Evolutionary conservation across 768 basidiomycete species (phyloP).

Genomic region (Russula olivacea): DNA sequence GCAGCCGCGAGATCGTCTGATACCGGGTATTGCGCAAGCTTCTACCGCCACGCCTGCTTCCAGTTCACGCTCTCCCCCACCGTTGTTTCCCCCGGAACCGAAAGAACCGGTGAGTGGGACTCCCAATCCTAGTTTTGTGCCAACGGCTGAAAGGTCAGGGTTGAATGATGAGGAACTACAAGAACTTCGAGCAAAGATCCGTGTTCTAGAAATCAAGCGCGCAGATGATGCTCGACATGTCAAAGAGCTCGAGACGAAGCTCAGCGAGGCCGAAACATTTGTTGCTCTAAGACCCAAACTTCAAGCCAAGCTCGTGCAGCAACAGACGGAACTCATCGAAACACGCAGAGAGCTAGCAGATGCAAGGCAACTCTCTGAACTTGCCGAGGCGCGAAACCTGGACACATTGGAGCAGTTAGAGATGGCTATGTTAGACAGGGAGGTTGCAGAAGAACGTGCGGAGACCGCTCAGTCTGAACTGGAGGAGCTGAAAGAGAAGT

Average conservation of each 20-base stretch:
- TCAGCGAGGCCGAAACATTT: constrained; percentile 78
- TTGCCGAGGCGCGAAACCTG: constrained; percentile 61
- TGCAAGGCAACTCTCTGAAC: constrained; percentile 61
- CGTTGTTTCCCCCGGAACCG: constrained; percentile 8
- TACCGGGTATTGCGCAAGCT: constrained; percentile 13
- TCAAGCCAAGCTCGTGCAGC: constrained; percentile 76
- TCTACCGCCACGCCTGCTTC: constrained; percentile 13
- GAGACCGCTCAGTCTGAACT: constrained; percentile 75
- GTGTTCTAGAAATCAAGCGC: constrained; percentile 81
- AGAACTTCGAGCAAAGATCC: constrained; percentile 76
- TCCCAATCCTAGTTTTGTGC: background rate
- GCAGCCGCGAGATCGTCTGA: constrained; percentile 13
- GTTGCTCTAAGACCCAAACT: constrained; percentile 83
- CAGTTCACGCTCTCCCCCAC: constrained; percentile 3
- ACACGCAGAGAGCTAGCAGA: constrained; percentile 75
- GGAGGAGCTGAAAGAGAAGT: constrained; percentile 69
- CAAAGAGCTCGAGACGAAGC: constrained; percentile 78
- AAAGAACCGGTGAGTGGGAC: constrained; percentile 1
- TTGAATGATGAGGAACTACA: constrained; percentile 57
- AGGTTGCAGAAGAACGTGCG: constrained; percentile 90
- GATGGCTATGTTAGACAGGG: constrained; percentile 92
- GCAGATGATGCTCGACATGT: constrained; percentile 81
- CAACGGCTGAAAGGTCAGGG: background rate
- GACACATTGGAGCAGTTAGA: constrained; percentile 90
- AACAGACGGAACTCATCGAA: constrained; percentile 73